These are phyloP conservation scores for Exophiala dermatitidis DNA, from an alignment of 2,329 filamentous ascomycete genomes.

Conservation along the genomic window DNA sequence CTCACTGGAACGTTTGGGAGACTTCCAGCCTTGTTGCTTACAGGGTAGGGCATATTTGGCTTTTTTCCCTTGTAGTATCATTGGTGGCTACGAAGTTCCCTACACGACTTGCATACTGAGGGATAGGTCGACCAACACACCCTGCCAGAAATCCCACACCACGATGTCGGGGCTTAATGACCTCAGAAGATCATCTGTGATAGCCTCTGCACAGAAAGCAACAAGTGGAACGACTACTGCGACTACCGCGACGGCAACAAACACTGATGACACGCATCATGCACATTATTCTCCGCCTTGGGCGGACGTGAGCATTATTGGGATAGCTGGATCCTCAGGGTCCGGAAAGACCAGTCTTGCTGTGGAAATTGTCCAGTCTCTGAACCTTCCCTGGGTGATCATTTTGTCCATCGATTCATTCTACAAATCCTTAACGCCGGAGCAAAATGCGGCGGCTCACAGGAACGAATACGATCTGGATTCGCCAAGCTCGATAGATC, in stretches of 20 bases:
- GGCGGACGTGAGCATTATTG: conserved; percentile 94
- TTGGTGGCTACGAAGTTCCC: too few species aligned
- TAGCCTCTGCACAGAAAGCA: conserved; percentile 7
- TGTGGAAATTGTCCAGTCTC: conserved; percentile 76
- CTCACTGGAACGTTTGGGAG: not conserved
- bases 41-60: too few species aligned
- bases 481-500: conserved; percentile 87
- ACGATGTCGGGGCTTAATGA: conserved; percentile 3
- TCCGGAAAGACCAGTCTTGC: conserved; percentile 93
- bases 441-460: conserved; percentile 74
- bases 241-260: not conserved
- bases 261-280: conserved; percentile 22
- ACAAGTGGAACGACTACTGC: not conserved
- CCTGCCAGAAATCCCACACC: not conserved
- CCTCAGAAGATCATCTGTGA: conserved; percentile 8
- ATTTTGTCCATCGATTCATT: conserved; percentile 98
- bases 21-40: not conserved
- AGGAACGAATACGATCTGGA: conserved; percentile 94
- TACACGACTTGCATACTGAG: too few species aligned
- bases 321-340: conserved; percentile 88
- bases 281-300: conserved; percentile 89
- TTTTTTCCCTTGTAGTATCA: too few species aligned
- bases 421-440: conserved; percentile 79
- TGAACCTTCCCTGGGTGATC: conserved; percentile 95
- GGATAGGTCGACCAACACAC: not conserved